Percentiles rank a stretch among this genome's conserved stretches.
Evolutionary conservation across 2,329 filamentous ascomycete species (phyloP).

Genomic region (Pseudocercospora eumusae): DNA sequence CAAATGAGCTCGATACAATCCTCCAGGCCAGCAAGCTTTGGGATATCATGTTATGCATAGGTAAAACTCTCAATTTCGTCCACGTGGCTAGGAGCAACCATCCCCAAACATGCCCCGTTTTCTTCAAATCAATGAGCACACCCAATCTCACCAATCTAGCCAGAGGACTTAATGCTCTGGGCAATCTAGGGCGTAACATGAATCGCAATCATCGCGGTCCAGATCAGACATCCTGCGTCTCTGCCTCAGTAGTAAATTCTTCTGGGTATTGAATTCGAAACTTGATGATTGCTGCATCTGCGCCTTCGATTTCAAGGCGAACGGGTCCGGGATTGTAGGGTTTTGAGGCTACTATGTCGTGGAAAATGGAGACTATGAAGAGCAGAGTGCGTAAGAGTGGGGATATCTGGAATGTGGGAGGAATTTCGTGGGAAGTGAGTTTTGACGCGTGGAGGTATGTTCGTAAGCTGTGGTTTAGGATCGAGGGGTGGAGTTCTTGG

Average conservation of each 20-base stretch:
- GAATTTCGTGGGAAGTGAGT: constrained; percentile 20
- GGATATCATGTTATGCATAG: constrained; percentile 45
- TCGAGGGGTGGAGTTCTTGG: constrained; percentile 22
- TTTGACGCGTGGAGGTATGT: constrained; percentile 28
- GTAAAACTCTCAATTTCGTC: constrained; percentile 37
- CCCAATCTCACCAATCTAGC: constrained; percentile 43
- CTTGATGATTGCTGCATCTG: constrained; percentile 43
- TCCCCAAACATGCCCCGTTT: constrained; percentile 1
- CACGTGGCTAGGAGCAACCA: constrained; percentile 27
- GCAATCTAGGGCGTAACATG: constrained; percentile 50
- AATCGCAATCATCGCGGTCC: constrained; percentile 50
- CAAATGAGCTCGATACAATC: constrained; percentile 24
- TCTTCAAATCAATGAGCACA: constrained; percentile 45
- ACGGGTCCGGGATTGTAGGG: constrained; percentile 38
- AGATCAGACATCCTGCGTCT: constrained; percentile 49
- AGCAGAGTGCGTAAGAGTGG: constrained; percentile 21
- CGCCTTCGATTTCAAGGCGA: constrained; percentile 51
- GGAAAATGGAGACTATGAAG: constrained; percentile 40
- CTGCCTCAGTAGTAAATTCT: constrained; percentile 29
- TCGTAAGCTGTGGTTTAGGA: constrained; percentile 31
- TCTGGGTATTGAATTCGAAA: constrained; percentile 29
- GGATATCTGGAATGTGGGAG: neutral
- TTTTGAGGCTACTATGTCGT: constrained; percentile 40
- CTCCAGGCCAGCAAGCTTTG: constrained; percentile 31
- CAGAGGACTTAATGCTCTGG: constrained; percentile 47